These are phyloP conservation scores for Thuidium tamariscinum DNA, from an alignment of 225 moss, liverwort and hornwort species.

Conservation along the genomic window DNA sequence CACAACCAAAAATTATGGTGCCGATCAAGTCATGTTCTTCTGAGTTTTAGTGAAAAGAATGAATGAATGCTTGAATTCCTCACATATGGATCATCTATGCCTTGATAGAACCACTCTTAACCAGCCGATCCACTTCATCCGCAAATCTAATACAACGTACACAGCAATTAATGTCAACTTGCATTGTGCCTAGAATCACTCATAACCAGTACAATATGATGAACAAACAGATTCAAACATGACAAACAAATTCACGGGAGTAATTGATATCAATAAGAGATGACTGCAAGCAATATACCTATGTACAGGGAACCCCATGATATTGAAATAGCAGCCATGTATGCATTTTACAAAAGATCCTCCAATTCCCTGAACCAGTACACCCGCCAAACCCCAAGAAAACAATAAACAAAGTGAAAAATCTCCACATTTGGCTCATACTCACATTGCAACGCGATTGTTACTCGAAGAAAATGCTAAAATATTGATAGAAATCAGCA, in stretches of 20 bases:
- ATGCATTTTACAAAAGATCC: slow-evolving; percentile 88
- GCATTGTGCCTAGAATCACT: neutral
- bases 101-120: slow-evolving; percentile 25
- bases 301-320: slow-evolving; percentile 95
- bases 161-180: neutral
- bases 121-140: slow-evolving; percentile 18
- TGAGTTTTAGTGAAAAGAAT: neutral
- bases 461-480: neutral
- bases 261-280: neutral
- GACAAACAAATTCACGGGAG: neutral
- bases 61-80: neutral
- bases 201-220: neutral
- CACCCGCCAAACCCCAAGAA: neutral
- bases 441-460: neutral
- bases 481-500: neutral
- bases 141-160: slow-evolving; percentile 6
- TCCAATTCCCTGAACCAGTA: slow-evolving; percentile 59
- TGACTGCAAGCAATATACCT: slow-evolving; percentile 27
- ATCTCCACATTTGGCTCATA: neutral
- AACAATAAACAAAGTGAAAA: neutral
- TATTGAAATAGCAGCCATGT: slow-evolving; percentile 92
- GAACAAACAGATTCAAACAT: neutral
- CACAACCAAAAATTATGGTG: neutral
- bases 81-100: neutral
- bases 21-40: neutral